These are phyloP conservation scores for Nymphaea thermarum DNA, from an alignment of 164 flowering plant species.

Conservation along the genomic window DNA sequence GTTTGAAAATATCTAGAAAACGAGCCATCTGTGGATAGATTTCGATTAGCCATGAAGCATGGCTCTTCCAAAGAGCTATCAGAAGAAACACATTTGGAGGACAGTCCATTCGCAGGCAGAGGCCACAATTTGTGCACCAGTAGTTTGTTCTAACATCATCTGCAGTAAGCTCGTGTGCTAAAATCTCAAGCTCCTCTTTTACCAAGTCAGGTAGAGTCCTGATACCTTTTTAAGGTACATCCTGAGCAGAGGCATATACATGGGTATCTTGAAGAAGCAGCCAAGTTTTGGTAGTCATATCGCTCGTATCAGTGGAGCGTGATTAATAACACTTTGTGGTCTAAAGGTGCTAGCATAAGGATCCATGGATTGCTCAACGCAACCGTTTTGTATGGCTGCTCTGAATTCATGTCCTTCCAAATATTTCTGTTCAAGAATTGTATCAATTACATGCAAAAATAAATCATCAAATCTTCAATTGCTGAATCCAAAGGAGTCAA, in stretches of 20 bases:
- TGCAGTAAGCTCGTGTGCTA: constrained; percentile 1
- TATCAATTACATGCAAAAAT: constrained; percentile 63
- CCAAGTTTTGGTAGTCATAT: constrained; percentile 3
- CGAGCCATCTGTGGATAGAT: constrained; percentile 36
- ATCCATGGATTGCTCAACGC: constrained; percentile 2
- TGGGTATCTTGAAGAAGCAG: background rate
- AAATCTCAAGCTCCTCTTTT: constrained; percentile 1
- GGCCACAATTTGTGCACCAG: background rate
- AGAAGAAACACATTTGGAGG: background rate
- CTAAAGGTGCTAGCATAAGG: constrained; percentile 2
- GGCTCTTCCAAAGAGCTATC: background rate
- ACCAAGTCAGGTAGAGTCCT: background rate
- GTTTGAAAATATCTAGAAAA: constrained; percentile 48
- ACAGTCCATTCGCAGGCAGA: background rate
- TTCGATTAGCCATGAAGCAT: background rate
- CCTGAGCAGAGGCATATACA: no score
- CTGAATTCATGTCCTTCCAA: constrained; percentile 13
- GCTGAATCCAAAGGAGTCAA: constrained; percentile 13
- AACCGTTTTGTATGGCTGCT: background rate
- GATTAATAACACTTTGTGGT: background rate
- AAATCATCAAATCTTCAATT: constrained; percentile 60
- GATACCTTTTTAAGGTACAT: no score
- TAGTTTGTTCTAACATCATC: background rate
- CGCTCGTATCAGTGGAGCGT: constrained; percentile 7
- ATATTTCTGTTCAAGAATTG: constrained; percentile 42